Percentiles rank a stretch among this genome's conserved stretches.
phyloP scores from a whole-genome alignment of 768 basidiomycete genomes.

The Austroboletus festivus region DNA sequence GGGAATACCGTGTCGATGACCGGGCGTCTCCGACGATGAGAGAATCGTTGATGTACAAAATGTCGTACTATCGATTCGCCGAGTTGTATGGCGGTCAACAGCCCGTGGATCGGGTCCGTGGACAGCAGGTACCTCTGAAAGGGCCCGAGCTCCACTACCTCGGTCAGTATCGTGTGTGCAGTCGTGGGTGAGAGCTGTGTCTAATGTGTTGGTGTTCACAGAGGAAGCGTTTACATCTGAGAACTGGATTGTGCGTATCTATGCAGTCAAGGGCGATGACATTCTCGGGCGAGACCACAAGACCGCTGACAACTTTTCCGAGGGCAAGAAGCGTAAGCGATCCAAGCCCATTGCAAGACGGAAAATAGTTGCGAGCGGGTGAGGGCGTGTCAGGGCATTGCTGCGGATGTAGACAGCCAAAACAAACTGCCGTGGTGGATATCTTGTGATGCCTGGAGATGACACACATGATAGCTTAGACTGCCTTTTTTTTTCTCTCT shows the following conservation, averaged over 20 bases:
- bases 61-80: slow-evolving; percentile 95
- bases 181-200: neutral
- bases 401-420: slow-evolving; percentile 2
- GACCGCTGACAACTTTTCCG: slow-evolving; percentile 77
- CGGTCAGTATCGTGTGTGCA: slow-evolving; percentile 45
- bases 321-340: slow-evolving; percentile 88
- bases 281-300: slow-evolving; percentile 85
- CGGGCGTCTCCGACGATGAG: slow-evolving; percentile 83
- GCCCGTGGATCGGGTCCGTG: slow-evolving; percentile 83
- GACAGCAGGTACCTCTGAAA: slow-evolving; percentile 71
- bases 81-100: slow-evolving; percentile 81
- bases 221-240: slow-evolving; percentile 99
- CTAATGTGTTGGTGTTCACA: slow-evolving; percentile 26
- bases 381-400: neutral
- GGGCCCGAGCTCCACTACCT: slow-evolving; percentile 86
- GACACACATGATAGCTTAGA: slow-evolving; percentile 1
- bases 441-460: neutral
- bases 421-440: neutral
- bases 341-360: slow-evolving; percentile 65
- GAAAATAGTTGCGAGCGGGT: slow-evolving; percentile 36
- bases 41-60: slow-evolving; percentile 98
- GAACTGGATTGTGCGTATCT: slow-evolving; percentile 99
- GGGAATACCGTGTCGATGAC: slow-evolving; percentile 93
- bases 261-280: slow-evolving; percentile 93
- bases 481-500: no score